A percentile compares a stretch with the other conserved stretches of the same genome.
Evolutionary conservation across 768 basidiomycete genomes (phyloP).

Genomic region (Suillus hirtellus): DNA sequence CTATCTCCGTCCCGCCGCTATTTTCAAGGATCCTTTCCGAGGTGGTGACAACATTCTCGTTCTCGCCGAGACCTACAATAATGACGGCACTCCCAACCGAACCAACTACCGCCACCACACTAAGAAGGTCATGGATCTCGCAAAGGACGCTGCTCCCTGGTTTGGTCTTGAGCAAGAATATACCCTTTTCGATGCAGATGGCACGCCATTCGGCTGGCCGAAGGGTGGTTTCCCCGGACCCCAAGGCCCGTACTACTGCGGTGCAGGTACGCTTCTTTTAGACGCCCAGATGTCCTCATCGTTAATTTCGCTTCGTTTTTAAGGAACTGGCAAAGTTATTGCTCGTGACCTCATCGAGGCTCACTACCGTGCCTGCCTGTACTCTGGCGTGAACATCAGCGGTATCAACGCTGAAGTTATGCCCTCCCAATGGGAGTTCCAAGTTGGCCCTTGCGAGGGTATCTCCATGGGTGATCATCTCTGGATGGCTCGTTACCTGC

Average conservation of each 20-base stretch:
- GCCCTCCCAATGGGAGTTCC: constrained; percentile 99
- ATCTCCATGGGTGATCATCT: constrained; percentile 99
- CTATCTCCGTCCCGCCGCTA: constrained; percentile 94
- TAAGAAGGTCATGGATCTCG: constrained; percentile 93
- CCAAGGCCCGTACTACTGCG: constrained; percentile 99
- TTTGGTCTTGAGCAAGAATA: constrained; percentile 99
- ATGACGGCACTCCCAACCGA: constrained; percentile 95
- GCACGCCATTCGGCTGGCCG: constrained; percentile 92
- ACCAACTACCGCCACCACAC: constrained; percentile 95
- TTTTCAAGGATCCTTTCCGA: constrained; percentile 99
- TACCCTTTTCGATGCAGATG: constrained; percentile 94
- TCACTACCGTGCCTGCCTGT: constrained; percentile 96
- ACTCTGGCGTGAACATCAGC: constrained; percentile 94
- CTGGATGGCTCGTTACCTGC: constrained; percentile 98
- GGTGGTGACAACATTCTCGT: constrained; percentile 98
- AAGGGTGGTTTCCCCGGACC: constrained; percentile 99
- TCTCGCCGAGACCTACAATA: constrained; percentile 97
- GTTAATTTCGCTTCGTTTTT: constrained; percentile 16
- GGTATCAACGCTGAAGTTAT: constrained; percentile 99
- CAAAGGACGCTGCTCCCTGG: constrained; percentile 83
- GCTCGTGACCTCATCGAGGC: constrained; percentile 99
- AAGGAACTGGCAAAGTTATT: constrained; percentile 95
- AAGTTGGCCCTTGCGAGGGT: constrained; percentile 97
- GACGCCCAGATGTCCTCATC: neutral
- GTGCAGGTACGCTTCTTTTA: constrained; percentile 70